Base-by-base conservation (phyloP, 2,329 filamentous ascomycete genomes). In the Xylaria arbuscula region DNA sequence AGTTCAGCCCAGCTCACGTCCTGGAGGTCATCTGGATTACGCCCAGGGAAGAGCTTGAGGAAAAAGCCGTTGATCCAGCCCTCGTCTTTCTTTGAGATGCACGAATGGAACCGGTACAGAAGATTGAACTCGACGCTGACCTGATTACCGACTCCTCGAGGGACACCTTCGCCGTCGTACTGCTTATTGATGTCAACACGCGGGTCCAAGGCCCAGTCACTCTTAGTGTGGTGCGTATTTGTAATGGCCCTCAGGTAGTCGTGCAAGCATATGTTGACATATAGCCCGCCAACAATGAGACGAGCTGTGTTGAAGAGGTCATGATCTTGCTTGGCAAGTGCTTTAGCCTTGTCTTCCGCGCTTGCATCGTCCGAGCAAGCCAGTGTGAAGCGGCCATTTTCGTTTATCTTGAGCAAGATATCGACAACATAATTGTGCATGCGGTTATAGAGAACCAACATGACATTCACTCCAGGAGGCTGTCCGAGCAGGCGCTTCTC, bases 401-500 rank as follows among this genome's bases (percentile, higher is more conserved):
- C 90, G 70, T 93, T 92, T 78, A 93, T 92, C 34, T 82, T 80
- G 4, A 87, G 85, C 58, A 93, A 77, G 42, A 90, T 85, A 54
- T 88, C 85, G 1, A 85, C 89, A 3, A 89, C 86, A 64, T 91
- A 88, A 76, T 93, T 93, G 80, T 93, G 91, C 78, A 91, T 92
- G 5, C 87, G 84, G 70, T 83, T 88, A 82, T 91, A 93, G 80
- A 92, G 87, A 71, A 93, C 88, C 45, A 93, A 78, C 71, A 92
- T 80, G 11, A 87, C 86, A 51, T 88, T 88, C n/a, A 92, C 89
- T 32, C 90, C 91, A 0, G 89, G 87, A 3, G 91, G 91, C 65
- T 92, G 90, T 2, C 87, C 86, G 4, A 92, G 79, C 1, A 92
- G 79, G 11, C 91, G 85, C 64, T 86, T 86, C 73, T 92, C 89